Evolutionary conservation across 1,284 basidiomycete species (phyloP).

Genomic region (Marasmius oreades): DNA sequence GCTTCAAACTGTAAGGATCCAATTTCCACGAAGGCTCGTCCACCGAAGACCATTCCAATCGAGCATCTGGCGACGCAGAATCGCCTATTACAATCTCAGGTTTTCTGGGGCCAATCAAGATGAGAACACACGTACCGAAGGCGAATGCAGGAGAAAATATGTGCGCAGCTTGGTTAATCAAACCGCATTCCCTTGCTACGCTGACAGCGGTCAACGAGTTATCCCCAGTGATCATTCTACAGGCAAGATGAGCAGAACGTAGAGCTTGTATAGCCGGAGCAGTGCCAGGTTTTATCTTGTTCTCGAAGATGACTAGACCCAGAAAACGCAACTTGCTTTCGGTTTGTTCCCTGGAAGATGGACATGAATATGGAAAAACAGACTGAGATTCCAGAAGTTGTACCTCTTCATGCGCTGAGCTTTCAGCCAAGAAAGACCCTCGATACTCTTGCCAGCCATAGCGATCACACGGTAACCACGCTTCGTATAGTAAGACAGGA

Average conservation of each 20-base stretch:
- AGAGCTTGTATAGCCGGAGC: conserved; percentile 89
- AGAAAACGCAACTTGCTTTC: conserved; percentile 91
- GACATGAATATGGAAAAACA: conserved; percentile 8
- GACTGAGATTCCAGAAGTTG: conserved; percentile 17
- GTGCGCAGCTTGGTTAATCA: conserved; percentile 86
- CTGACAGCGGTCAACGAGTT: conserved; percentile 96
- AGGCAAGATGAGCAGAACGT: conserved; percentile 87
- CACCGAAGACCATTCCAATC: conserved; percentile 89
- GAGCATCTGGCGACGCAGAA: conserved; percentile 57
- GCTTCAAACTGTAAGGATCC: conserved; percentile 86
- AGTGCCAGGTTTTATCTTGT: conserved; percentile 95
- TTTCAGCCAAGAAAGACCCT: conserved; percentile 94
- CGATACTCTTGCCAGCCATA: conserved; percentile 94
- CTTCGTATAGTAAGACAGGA: conserved; percentile 95
- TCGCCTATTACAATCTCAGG: conserved; percentile 46
- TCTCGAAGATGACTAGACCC: conserved; percentile 97
- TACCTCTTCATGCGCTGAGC: conserved; percentile 95
- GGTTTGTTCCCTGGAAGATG: conserved; percentile 76
- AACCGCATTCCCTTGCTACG: conserved; percentile 91
- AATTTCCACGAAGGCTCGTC: conserved; percentile 87
- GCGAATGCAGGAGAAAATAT: conserved; percentile 89
- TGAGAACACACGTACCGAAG: conserved; percentile 50
- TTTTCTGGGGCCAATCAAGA: not conserved
- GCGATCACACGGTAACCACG: conserved; percentile 98
- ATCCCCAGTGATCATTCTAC: conserved; percentile 98